Base-by-base conservation (phyloP, 2,329 filamentous ascomycete genomes). In the Ascochyta clinopodiicola region DNA sequence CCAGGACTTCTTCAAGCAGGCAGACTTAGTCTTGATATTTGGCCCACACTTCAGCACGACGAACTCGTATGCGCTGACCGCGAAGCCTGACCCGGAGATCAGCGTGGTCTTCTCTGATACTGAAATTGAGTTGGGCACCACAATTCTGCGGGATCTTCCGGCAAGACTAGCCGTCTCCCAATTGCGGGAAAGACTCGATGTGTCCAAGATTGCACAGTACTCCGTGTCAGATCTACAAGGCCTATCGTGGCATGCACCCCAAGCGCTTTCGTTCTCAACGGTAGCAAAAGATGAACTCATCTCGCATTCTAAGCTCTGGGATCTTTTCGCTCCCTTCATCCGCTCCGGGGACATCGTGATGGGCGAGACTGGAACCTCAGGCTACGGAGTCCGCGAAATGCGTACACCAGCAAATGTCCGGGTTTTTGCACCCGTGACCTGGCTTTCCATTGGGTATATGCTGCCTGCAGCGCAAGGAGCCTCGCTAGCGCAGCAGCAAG, bases 381-480 rank as follows among this genome's bases (percentile, higher is more conserved):
- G 46, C 19, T 59, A 56, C 32, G 56, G 2, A 9, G 56, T 57
- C 5, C 56, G 59, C 22, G 59, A 61, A 29, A 61, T 61, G 59
- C 56, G 42, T 17, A 57, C 57, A 22, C 59, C 59, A 37, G 24
- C 49, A 2, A 56, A 55, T 21, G 57, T 57, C 4, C 52, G 59
- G 1, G 19, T 59, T 12, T 61, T 59, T 19, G 51, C 56, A 10
- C 56, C 59, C 6, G 59, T 61, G 10, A 61, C 59, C 2, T 61
- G 59, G 59, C 12, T 61, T 1, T 86, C 82, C 0, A 86, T 86
- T 52, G 84, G 84, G 0, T 86, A 85, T 70, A 86, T 84, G 72
- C 78, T 87, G 0, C 81, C 82, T 0, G 84, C 82, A 0, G 80
- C 82, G 3, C 79, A 83, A 21, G 85, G 85, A 2, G 82, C 82